Evolutionary conservation across 768 basidiomycete genomes (phyloP).

Genomic region (Pholiota molesta): DNA sequence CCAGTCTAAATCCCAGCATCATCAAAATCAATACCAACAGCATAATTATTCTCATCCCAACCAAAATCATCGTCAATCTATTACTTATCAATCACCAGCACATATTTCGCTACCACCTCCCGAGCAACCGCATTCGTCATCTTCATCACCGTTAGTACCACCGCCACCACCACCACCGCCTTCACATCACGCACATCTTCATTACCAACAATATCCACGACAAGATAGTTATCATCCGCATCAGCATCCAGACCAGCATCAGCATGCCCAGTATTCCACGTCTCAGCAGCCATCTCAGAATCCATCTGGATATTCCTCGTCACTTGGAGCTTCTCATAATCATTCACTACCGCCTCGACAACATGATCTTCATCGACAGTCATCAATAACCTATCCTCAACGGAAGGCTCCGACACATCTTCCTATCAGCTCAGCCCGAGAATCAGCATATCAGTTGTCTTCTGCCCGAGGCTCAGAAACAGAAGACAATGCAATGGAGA

Average conservation of each 20-base stretch:
- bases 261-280: not conserved
- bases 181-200: slow-evolving; percentile 8
- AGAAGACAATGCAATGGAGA: slow-evolving; percentile 38
- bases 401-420: not conserved
- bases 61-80: slow-evolving; percentile 9
- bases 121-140: slow-evolving; percentile 7
- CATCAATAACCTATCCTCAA: not conserved
- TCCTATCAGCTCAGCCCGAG: slow-evolving; percentile 1
- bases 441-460: slow-evolving; percentile 21
- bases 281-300: slow-evolving; percentile 12
- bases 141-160: slow-evolving; percentile 2
- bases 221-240: slow-evolving; percentile 11
- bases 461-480: slow-evolving; percentile 41
- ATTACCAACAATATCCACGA: slow-evolving; percentile 9
- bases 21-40: slow-evolving; percentile 6
- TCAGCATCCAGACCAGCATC: slow-evolving; percentile 7
- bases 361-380: slow-evolving; percentile 6
- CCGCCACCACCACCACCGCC: slow-evolving; percentile 4
- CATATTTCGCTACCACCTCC: slow-evolving; percentile 12
- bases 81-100: not conserved
- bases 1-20: not conserved
- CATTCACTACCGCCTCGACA: slow-evolving; percentile 8
- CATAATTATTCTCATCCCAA: slow-evolving; percentile 14
- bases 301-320: slow-evolving; percentile 4
- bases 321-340: slow-evolving; percentile 1